Percentiles rank a stretch among this genome's conserved stretches.
Conservation (phyloP, 2,329 filamentous ascomycete species). For the Fusarium sp. region DNA sequence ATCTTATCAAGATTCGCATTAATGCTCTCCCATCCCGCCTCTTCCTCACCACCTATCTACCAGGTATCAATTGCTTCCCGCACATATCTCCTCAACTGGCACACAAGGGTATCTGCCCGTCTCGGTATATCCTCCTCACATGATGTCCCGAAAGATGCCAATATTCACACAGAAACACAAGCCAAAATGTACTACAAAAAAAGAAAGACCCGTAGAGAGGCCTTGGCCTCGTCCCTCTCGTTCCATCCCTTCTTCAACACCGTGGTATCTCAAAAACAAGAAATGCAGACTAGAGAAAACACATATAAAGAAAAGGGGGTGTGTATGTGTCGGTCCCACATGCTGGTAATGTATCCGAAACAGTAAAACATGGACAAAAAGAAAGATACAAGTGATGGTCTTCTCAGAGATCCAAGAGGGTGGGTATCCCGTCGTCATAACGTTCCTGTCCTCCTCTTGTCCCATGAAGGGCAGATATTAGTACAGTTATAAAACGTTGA, state of each 20-base stretch:
- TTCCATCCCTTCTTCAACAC: constrained; percentile 41
- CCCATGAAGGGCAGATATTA: constrained; percentile 37
- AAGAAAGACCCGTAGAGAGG: constrained; percentile 21
- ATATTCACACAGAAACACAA: constrained; percentile 30
- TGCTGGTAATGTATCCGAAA: constrained; percentile 21
- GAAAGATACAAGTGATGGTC: constrained; percentile 24
- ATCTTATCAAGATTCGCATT: constrained; percentile 32
- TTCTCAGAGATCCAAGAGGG: constrained; percentile 39
- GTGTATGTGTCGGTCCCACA: constrained; percentile 23
- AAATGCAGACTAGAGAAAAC: constrained; percentile 20
- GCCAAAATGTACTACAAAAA: constrained; percentile 14
- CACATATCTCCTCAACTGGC: constrained; percentile 19
- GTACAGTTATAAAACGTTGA: constrained; percentile 37
- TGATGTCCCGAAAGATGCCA: constrained; percentile 32
- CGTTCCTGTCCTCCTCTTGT: constrained; percentile 39
- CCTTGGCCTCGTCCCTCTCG: constrained; percentile 27
- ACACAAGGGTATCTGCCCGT: constrained; percentile 37
- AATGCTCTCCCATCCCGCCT: constrained; percentile 23
- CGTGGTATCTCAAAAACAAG: constrained; percentile 46
- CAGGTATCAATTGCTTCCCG: constrained; percentile 16
- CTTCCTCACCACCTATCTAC: constrained; percentile 25
- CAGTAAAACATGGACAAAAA: constrained; percentile 21
- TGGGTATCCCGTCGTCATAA: constrained; percentile 44
- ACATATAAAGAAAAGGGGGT: constrained; percentile 17
- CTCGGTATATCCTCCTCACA: constrained; percentile 31